phyloP scores from a whole-genome alignment of 345 rosid species.

The Ricinus communis region DNA sequence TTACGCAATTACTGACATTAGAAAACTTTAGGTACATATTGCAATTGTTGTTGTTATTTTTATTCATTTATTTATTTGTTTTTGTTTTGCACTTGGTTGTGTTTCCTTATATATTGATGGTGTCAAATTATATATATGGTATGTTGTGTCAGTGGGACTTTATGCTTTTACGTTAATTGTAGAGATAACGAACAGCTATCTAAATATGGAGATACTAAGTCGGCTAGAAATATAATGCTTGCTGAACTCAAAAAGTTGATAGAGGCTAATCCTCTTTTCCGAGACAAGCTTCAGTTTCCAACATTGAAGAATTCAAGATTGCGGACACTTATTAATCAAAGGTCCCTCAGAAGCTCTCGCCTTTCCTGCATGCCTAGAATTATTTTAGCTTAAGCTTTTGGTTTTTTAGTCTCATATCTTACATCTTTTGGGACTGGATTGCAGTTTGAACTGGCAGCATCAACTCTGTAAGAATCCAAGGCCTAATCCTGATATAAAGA shows the following conservation, averaged over 20 bases:
- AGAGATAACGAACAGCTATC: constrained; percentile 87
- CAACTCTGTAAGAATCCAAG: constrained; percentile 82
- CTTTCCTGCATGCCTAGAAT: constrained; percentile 8
- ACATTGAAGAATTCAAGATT: constrained; percentile 73
- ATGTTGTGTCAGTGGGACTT: not conserved
- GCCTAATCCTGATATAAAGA: constrained; percentile 76
- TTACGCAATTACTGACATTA: constrained; percentile 71
- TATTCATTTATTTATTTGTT: not conserved
- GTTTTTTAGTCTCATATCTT: not conserved
- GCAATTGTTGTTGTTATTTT: not conserved
- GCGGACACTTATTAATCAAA: constrained; percentile 78
- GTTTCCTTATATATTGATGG: not conserved
- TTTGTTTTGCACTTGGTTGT: not conserved
- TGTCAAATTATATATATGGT: not conserved
- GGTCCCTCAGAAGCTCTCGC: constrained; percentile 39
- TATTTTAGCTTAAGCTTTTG: constrained; percentile 14
- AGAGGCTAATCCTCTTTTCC: constrained; percentile 85
- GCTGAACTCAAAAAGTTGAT: constrained; percentile 77
- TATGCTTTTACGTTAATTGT: constrained; percentile 28
- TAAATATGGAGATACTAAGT: constrained; percentile 78
- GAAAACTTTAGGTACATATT: constrained; percentile 73
- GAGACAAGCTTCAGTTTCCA: constrained; percentile 89
- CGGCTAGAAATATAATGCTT: constrained; percentile 83
- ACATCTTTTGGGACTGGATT: constrained; percentile 16
- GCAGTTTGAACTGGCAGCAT: constrained; percentile 91